Conservation (phyloP, 805 yeast genomes). For the Nakazawaea ernobii region DNA sequence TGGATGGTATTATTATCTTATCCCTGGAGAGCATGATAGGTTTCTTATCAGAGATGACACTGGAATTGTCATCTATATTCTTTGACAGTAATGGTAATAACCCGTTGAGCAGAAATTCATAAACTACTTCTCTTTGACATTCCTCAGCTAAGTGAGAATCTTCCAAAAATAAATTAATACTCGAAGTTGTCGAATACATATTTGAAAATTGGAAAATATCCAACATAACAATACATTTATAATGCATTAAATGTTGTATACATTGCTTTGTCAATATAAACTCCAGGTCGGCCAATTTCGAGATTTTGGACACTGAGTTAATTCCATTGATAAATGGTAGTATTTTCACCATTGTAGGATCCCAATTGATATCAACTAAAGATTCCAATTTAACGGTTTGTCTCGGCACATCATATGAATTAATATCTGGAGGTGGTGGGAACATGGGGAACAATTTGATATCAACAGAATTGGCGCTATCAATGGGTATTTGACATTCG, state of each 20-base stretch:
- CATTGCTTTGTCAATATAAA: constrained; percentile 75
- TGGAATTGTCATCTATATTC: constrained; percentile 10
- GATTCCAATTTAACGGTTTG: constrained; percentile 71
- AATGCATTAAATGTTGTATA: constrained; percentile 86
- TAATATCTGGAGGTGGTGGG: constrained; percentile 71
- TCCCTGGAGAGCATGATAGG: constrained; percentile 8
- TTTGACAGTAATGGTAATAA: constrained; percentile 17
- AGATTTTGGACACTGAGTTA: constrained; percentile 72
- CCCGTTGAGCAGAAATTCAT: constrained; percentile 20
- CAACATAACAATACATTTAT: constrained; percentile 73
- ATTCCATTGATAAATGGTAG: constrained; percentile 84
- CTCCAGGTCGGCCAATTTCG: constrained; percentile 78
- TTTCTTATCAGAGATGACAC: constrained; percentile 3
- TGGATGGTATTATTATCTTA: constrained; percentile 44
- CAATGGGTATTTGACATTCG: constrained; percentile 92
- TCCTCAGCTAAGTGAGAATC: constrained; percentile 66
- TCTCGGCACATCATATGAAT: constrained; percentile 85
- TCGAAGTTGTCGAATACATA: constrained; percentile 83
- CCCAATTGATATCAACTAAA: constrained; percentile 90
- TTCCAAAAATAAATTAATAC: constrained; percentile 60
- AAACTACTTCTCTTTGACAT: constrained; percentile 76
- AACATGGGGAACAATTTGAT: constrained; percentile 90
- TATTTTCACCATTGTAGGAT: constrained; percentile 89
- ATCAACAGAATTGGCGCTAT: constrained; percentile 83
- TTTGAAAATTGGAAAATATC: constrained; percentile 89